Evolutionary conservation across 441 rosid genomes (phyloP).

Genomic region (Flueggea neowawraea): DNA sequence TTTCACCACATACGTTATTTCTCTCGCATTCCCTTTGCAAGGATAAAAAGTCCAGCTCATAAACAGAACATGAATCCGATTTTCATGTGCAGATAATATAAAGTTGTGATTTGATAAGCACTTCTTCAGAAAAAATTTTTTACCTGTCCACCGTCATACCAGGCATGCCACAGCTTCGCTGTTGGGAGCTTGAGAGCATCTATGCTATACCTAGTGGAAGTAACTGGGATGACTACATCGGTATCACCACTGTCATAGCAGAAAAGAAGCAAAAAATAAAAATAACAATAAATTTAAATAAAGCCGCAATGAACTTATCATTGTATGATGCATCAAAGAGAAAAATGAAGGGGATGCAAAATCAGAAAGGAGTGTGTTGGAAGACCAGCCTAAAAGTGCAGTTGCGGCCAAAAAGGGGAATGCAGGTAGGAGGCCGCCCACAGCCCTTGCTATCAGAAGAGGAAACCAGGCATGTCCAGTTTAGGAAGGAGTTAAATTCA

Average conservation of each 20-base stretch:
- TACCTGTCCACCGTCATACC: constrained; percentile 90
- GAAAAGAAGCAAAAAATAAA: constrained; percentile 2
- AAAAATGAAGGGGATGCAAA: too few species aligned
- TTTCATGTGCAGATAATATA: background rate
- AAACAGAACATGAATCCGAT: background rate
- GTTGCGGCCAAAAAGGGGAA: too few species aligned
- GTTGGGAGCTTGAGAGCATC: constrained; percentile 79
- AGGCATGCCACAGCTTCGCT: constrained; percentile 58
- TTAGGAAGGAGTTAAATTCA: too few species aligned
- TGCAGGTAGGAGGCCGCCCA: too few species aligned
- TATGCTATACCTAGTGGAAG: constrained; percentile 83
- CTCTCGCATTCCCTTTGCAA: background rate
- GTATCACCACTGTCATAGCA: constrained; percentile 67
- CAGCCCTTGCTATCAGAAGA: too few species aligned
- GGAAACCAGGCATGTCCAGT: too few species aligned
- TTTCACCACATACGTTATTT: constrained; percentile 3
- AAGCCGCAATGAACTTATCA: too few species aligned
- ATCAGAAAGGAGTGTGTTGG: too few species aligned
- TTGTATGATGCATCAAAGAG: too few species aligned
- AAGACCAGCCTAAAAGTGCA: too few species aligned
- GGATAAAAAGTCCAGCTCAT: background rate
- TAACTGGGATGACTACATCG: constrained; percentile 82
- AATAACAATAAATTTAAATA: background rate
- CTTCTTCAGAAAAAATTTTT: background rate
- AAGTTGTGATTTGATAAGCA: background rate